Evolutionary conservation across 176 grass and related monocot genomes (phyloP).

Genomic region (Coix lacrymajobi): DNA sequence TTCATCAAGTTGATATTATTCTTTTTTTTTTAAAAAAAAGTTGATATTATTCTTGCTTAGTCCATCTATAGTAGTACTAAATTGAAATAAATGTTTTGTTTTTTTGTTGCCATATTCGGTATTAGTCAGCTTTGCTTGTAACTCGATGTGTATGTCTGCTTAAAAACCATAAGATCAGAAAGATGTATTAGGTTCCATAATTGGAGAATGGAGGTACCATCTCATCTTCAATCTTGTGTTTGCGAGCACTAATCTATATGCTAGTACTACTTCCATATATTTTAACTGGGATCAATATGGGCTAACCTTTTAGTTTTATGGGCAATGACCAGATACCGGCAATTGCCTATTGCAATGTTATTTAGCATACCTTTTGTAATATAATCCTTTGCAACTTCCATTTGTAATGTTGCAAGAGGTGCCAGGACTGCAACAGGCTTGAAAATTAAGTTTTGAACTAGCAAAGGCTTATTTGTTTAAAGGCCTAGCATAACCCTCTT

Average conservation of each 20-base stretch:
- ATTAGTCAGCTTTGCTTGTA: background rate
- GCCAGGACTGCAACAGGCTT: background rate
- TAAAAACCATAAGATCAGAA: conserved; percentile 9
- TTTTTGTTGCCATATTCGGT: background rate
- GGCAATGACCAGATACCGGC: background rate
- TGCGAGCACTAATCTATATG: background rate
- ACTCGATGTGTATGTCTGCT: background rate
- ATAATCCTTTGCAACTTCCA: background rate
- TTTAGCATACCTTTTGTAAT: background rate
- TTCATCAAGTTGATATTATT: background rate
- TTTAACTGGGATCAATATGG: conserved; percentile 5
- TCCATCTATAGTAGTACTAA: conserved; percentile 1
- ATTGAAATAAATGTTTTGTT: background rate
- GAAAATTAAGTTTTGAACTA: background rate
- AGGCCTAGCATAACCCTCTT: background rate
- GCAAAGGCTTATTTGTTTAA: background rate
- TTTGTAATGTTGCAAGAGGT: background rate
- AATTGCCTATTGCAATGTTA: background rate
- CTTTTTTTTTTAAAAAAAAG: background rate
- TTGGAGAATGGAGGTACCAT: background rate
- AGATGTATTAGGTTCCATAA: background rate
- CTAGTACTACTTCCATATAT: background rate
- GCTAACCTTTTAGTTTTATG: background rate
- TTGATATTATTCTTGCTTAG: background rate
- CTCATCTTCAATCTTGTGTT: background rate